These are phyloP conservation scores for Kingdonia uniflora DNA, from an alignment of 164 flowering plant genomes.

Conservation along the genomic window DNA sequence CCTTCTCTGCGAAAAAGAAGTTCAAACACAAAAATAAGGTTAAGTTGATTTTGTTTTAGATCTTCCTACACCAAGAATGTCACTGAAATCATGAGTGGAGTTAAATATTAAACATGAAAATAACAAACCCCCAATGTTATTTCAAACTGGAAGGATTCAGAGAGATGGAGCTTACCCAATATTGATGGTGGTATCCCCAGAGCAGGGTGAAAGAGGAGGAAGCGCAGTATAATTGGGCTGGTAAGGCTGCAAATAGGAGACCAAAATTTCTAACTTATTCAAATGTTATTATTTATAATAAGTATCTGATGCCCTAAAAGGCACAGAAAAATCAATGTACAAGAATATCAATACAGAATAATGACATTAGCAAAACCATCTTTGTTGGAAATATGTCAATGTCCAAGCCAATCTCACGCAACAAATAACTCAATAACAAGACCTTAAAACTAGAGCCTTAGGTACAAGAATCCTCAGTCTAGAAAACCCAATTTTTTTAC, in stretches of 20 bases:
- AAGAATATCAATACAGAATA: too few relatives aligned
- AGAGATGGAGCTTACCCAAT: slow-evolving; percentile 42
- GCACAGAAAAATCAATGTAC: too few relatives aligned
- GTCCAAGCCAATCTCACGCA: too few relatives aligned
- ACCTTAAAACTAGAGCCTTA: too few relatives aligned
- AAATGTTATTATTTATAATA: too few relatives aligned
- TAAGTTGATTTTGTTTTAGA: not conserved
- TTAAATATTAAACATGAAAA: not conserved
- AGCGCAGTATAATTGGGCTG: slow-evolving; percentile 86
- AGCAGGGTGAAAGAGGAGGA: slow-evolving; percentile 29
- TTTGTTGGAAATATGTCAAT: too few relatives aligned
- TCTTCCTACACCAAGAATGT: not conserved
- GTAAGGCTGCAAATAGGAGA: slow-evolving; percentile 44
- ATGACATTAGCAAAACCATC: too few relatives aligned
- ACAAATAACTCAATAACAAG: too few relatives aligned
- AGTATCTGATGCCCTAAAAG: too few relatives aligned
- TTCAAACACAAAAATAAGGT: not conserved
- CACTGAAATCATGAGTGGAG: not conserved
- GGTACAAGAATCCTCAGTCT: too few relatives aligned
- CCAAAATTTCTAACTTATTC: too few relatives aligned
- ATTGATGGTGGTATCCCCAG: slow-evolving; percentile 72
- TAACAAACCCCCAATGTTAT: not conserved
- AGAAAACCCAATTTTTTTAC: too few relatives aligned
- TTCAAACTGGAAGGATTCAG: not conserved
- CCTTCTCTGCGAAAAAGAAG: slow-evolving; percentile 46